Conservation (phyloP, 352 stramenopile genomes). For the Globisporangium nunn region DNA sequence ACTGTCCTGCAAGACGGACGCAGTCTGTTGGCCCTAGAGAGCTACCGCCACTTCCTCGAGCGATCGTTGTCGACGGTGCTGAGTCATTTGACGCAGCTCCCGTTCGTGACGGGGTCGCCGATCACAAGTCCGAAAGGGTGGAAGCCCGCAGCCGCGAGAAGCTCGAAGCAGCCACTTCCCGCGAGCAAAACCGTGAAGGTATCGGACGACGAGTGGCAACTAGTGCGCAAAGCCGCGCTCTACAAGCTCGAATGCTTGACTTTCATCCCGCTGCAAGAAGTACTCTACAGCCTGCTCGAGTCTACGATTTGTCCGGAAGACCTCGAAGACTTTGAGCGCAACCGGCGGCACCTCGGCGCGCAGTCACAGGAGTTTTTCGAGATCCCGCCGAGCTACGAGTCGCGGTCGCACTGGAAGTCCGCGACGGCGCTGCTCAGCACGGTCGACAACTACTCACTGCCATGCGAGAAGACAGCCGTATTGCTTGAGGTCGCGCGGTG, state of each 20-base stretch:
- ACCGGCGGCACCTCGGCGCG: conserved; percentile 30
- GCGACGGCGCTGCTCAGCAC: conserved; percentile 40
- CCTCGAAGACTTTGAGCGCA: conserved; percentile 45
- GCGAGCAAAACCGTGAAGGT: neutral
- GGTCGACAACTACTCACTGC: conserved; percentile 71
- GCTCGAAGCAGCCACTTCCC: neutral
- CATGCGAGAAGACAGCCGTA: conserved; percentile 55
- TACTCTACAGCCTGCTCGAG: conserved; percentile 58
- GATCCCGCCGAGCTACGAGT: conserved; percentile 42
- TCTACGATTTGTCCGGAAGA: conserved; percentile 24
- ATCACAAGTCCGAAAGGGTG: conserved; percentile 8
- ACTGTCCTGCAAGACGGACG: conserved; percentile 40
- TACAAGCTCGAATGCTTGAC: conserved; percentile 59
- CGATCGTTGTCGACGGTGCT: conserved; percentile 45
- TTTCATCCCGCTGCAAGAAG: conserved; percentile 61
- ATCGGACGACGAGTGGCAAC: conserved; percentile 42
- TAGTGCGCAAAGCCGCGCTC: conserved; percentile 36
- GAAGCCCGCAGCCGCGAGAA: conserved; percentile 11
- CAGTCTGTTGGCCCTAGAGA: conserved; percentile 54
- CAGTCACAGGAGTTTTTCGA: conserved; percentile 57
- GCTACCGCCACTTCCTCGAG: conserved; percentile 72
- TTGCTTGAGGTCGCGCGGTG: conserved; percentile 61
- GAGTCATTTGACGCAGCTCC: conserved; percentile 24
- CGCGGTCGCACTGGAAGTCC: conserved; percentile 45
- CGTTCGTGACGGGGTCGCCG: conserved; percentile 6